Percentiles rank a stretch among this genome's conserved stretches.
Evolutionary conservation across 805 yeast genomes (phyloP).

Genomic region (Wickerhamomyces queroliae): DNA sequence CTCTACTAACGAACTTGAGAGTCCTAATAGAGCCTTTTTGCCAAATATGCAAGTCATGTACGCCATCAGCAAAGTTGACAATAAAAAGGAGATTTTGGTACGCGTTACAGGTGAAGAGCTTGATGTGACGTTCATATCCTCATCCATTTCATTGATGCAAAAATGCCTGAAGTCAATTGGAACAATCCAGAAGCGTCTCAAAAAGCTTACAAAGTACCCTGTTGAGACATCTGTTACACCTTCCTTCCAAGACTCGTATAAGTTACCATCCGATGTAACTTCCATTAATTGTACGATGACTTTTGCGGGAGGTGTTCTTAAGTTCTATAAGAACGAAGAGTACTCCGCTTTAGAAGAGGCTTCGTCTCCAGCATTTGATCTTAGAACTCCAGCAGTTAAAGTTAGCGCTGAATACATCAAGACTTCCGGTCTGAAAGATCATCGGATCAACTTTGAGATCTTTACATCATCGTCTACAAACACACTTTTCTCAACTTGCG

Average conservation of each 20-base stretch:
- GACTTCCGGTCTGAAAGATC: constrained; percentile 33
- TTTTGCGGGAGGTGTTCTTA: constrained; percentile 68
- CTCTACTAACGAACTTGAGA: constrained; percentile 36
- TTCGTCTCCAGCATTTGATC: constrained; percentile 42
- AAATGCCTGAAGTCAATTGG: constrained; percentile 41
- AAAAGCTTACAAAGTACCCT: constrained; percentile 11
- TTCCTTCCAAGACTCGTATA: constrained; percentile 9
- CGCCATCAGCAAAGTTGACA: constrained; percentile 22
- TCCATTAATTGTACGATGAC: constrained; percentile 46
- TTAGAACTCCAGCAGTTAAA: constrained; percentile 73
- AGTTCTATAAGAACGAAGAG: constrained; percentile 30
- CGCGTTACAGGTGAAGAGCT: constrained; percentile 61
- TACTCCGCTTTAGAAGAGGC: constrained; percentile 30
- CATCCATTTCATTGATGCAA: constrained; percentile 50
- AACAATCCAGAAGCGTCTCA: constrained; percentile 31
- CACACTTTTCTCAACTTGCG: constrained; percentile 63
- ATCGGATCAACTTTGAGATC: constrained; percentile 44
- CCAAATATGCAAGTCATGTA: constrained; percentile 63
- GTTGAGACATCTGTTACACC: background rate
- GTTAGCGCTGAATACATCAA: constrained; percentile 50
- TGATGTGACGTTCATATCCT: constrained; percentile 58
- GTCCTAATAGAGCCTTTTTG: constrained; percentile 57
- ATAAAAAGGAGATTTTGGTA: constrained; percentile 35
- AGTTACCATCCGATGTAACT: constrained; percentile 18
- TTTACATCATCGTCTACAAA: constrained; percentile 69